These are phyloP conservation scores for Trametopsis cervina DNA, from an alignment of 768 basidiomycete species.

Conservation along the genomic window DNA sequence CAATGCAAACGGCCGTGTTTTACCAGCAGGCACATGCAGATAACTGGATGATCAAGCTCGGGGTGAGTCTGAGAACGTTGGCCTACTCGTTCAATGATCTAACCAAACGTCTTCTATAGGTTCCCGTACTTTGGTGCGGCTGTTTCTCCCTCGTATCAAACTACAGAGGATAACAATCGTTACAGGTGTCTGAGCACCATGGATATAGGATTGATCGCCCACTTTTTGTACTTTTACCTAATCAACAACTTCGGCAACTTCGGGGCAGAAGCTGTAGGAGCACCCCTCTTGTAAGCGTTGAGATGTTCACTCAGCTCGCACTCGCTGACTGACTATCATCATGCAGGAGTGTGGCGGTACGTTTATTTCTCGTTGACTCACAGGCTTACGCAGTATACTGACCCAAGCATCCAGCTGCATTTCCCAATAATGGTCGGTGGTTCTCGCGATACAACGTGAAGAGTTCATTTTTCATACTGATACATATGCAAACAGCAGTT, in stretches of 20 bases:
- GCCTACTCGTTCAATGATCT: background rate
- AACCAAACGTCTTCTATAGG: background rate
- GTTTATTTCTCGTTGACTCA: no score
- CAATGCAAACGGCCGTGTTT: background rate
- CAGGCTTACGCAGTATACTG: no score
- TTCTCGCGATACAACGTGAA: no score
- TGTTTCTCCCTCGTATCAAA: background rate
- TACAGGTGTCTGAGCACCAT: background rate
- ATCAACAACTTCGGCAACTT: background rate
- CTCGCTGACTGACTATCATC: background rate
- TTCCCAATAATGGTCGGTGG: no score
- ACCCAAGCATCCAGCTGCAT: no score
- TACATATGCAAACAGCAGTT: no score
- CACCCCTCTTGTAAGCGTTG: background rate
- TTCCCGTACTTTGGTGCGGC: background rate
- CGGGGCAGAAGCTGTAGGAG: background rate
- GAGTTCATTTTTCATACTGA: no score
- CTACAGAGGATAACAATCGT: background rate
- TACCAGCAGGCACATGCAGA: background rate
- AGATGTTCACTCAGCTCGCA: no score
- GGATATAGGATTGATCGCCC: background rate
- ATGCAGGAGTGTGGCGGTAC: no score
- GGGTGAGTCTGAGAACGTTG: background rate
- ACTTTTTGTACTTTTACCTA: slow-evolving; percentile 1
- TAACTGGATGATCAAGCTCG: background rate